Conservation (phyloP, 2,329 filamentous ascomycete species). For the Talaromyces sp. region DNA sequence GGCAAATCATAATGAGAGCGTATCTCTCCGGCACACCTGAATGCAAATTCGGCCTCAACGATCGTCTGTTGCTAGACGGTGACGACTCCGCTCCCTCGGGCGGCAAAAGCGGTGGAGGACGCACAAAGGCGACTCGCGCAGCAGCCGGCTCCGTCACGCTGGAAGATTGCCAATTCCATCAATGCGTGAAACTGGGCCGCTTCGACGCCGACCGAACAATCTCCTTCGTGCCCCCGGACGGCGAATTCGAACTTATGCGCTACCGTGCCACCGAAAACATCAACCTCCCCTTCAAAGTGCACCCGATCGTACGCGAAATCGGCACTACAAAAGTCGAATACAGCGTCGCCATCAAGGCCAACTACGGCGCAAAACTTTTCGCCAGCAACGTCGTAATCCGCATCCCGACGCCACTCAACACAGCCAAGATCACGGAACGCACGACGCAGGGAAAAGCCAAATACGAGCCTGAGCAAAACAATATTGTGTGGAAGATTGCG, state of each 20-base stretch:
- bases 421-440: slow-evolving; percentile 85
- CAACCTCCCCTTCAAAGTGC: slow-evolving; percentile 97
- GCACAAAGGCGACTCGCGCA: slow-evolving; percentile 87
- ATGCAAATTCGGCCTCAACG: slow-evolving; percentile 98
- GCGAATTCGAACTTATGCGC: slow-evolving; percentile 97
- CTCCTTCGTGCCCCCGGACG: slow-evolving; percentile 92
- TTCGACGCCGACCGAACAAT: slow-evolving; percentile 97
- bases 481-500: slow-evolving; percentile 98
- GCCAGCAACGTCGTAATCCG: slow-evolving; percentile 93
- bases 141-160: slow-evolving; percentile 92
- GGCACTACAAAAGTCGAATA: slow-evolving; percentile 98
- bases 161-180: slow-evolving; percentile 98
- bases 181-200: slow-evolving; percentile 95
- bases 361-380: slow-evolving; percentile 94
- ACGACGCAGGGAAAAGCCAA: slow-evolving; percentile 96
- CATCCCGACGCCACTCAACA: slow-evolving; percentile 95
- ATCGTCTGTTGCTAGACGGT: slow-evolving; percentile 84
- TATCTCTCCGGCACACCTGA: slow-evolving; percentile 95
- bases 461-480: slow-evolving; percentile 96
- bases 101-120: slow-evolving; percentile 10
- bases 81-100: slow-evolving; percentile 55
- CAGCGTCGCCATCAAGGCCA: slow-evolving; percentile 94
- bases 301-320: slow-evolving; percentile 96
- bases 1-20: slow-evolving; percentile 97
- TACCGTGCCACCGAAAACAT: slow-evolving; percentile 98